Percentiles rank a stretch among this genome's conserved stretches.
These are phyloP conservation scores for Orbilia javanica DNA, from an alignment of 2,329 filamentous ascomycete genomes.

Conservation along the genomic window DNA sequence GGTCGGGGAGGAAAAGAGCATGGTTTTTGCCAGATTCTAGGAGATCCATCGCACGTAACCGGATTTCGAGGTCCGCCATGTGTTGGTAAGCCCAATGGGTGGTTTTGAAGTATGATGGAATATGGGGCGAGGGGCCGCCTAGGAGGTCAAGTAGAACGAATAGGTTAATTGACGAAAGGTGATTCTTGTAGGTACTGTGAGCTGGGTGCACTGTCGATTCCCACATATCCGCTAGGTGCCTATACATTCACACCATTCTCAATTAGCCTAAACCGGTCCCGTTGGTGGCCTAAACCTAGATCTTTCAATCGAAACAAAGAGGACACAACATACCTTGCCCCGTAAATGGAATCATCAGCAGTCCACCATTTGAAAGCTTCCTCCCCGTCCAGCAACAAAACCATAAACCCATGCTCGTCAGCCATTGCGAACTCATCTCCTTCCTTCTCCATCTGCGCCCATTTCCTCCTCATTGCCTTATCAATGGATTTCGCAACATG, in stretches of 20 bases:
- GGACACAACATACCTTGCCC: constrained; percentile 74
- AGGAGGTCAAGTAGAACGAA: constrained; percentile 94
- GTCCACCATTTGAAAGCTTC: constrained; percentile 90
- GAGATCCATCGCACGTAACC: constrained; percentile 76
- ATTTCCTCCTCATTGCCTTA: constrained; percentile 81
- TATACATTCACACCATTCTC: constrained; percentile 61
- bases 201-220: constrained; percentile 77
- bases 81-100: constrained; percentile 93
- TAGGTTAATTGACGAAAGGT: constrained; percentile 82
- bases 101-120: constrained; percentile 88
- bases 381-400: constrained; percentile 91
- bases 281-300: not conserved
- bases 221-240: constrained; percentile 84
- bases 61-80: constrained; percentile 79
- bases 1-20: constrained; percentile 77
- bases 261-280: not conserved
- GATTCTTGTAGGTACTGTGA: constrained; percentile 79
- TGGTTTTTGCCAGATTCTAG: constrained; percentile 68
- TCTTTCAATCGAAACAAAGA: not conserved
- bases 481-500: constrained; percentile 86
- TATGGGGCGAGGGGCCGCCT: constrained; percentile 75
- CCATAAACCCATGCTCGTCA: constrained; percentile 85
- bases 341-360: constrained; percentile 85
- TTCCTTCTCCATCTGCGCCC: constrained; percentile 75
- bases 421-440: constrained; percentile 70